Evolutionary conservation across 2,329 filamentous ascomycete genomes (phyloP).

Genomic region (Epichloe baconii): DNA sequence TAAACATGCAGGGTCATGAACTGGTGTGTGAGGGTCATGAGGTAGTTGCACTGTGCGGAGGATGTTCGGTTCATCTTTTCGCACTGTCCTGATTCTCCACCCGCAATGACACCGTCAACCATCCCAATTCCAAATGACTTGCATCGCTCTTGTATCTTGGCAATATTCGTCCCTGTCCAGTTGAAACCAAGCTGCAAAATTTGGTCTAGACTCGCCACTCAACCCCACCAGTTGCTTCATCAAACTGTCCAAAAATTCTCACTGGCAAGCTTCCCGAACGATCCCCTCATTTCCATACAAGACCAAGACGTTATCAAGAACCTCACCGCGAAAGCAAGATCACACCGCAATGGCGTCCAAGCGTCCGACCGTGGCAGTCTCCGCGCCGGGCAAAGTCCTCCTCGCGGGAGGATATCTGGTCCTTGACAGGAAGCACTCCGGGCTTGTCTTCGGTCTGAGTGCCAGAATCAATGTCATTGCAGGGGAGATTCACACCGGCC

Average conservation of each 20-base stretch:
- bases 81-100: not conserved
- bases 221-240: not conserved
- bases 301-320: not conserved
- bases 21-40: not conserved
- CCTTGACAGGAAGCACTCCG: conserved; percentile 76
- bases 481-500: conserved; percentile 41
- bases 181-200: not conserved
- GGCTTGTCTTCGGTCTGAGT: conserved; percentile 54
- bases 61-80: accelerated
- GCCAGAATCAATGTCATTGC: conserved; percentile 55
- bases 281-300: not conserved
- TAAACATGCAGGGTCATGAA: no score
- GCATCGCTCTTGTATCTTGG: no score
- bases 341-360: not conserved
- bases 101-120: not conserved
- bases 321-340: not conserved
- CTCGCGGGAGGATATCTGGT: conserved; percentile 92
- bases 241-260: not conserved
- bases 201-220: not conserved
- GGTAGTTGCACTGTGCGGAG: not conserved
- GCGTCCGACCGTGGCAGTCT: conserved; percentile 47
- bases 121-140: not conserved
- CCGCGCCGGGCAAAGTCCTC: conserved; percentile 91
- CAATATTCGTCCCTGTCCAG: not conserved
- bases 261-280: not conserved